Percentiles rank a stretch among this genome's conserved stretches.
Evolutionary conservation across 768 basidiomycete species (phyloP).

Genomic region (Termitomyces sp.): DNA sequence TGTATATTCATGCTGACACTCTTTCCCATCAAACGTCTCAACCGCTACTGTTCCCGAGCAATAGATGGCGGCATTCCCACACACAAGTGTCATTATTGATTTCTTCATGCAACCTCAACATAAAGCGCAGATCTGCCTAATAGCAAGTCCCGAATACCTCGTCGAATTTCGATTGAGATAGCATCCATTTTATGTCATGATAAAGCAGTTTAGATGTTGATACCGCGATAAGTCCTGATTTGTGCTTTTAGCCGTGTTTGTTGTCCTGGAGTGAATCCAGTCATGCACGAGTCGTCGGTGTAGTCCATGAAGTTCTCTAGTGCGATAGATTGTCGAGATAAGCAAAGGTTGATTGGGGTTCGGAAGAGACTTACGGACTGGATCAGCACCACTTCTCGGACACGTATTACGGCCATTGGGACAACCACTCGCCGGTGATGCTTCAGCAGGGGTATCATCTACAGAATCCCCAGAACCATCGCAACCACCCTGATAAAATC

Average conservation of each 20-base stretch:
- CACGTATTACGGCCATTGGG: constrained; percentile 25
- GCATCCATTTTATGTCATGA: background rate
- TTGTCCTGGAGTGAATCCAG: constrained; percentile 38
- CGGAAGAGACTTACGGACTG: constrained; percentile 28
- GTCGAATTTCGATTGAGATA: background rate
- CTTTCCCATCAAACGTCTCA: too few species aligned
- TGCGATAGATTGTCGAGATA: background rate
- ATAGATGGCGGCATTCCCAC: background rate
- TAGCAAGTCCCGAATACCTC: too few species aligned
- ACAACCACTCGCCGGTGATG: constrained; percentile 30
- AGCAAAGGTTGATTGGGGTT: background rate
- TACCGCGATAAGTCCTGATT: constrained; percentile 26
- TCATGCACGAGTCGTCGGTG: constrained; percentile 39
- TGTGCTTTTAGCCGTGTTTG: constrained; percentile 28
- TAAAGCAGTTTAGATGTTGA: background rate
- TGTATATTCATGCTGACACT: background rate
- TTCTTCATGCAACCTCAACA: background rate
- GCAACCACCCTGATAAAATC: constrained; percentile 23
- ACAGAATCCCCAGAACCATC: constrained; percentile 31
- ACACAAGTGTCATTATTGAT: background rate
- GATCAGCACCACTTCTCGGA: constrained; percentile 27
- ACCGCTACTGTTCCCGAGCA: too few species aligned
- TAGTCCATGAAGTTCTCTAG: constrained; percentile 44
- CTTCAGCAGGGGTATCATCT: constrained; percentile 36
- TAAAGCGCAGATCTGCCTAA: background rate